Base-by-base conservation (phyloP, 2,329 filamentous ascomycete genomes). In the Apiospora hydei region DNA sequence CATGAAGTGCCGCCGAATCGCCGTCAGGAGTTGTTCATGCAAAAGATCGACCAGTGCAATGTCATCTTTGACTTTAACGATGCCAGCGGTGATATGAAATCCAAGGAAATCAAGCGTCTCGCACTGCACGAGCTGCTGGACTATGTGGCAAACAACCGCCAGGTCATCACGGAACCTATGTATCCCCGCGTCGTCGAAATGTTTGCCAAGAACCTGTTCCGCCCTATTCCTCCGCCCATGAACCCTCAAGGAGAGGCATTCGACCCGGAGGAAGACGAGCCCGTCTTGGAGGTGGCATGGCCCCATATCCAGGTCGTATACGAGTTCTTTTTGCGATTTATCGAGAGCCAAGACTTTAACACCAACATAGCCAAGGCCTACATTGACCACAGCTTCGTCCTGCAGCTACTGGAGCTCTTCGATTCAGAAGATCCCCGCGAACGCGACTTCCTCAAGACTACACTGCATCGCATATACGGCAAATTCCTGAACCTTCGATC, bases 51-150 rank as follows among this genome's bases (percentile, higher is more conserved):
- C 79, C 96, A 99, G 83, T 99, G 96, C 87, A 99, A 99, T 81
- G 97, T 99, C 86, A 99, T 99, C 79, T 99, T 99, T 81, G 96
- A 99, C 85, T 99, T 99, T 86, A 99, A 98, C 82, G 96, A 99
- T 83, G 94, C 96, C 68, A 97, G 94, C 76, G 95, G 93, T 77
- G 96, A 99, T 81, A 98, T 99, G 95, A 99, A 99, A 84, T 98
- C 96, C 67, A 99, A 99, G 86, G 96, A 99, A 84, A 98, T 99
- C 88, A 99, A 99, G 87, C 91, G 96, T 79, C 86, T 99, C 77
- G 96, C 96, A 57, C 88, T 99, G 64, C 96, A 99, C 81, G 96
- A 99, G 82, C 88, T 99, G 74, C 89, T 99, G 75, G 96, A 99
- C 83, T 99, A 99, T 81, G 96, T 99, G 72, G 96, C 96, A 78